Conservation (phyloP, 2,329 filamentous ascomycete genomes). For the Xylaria sp. region DNA sequence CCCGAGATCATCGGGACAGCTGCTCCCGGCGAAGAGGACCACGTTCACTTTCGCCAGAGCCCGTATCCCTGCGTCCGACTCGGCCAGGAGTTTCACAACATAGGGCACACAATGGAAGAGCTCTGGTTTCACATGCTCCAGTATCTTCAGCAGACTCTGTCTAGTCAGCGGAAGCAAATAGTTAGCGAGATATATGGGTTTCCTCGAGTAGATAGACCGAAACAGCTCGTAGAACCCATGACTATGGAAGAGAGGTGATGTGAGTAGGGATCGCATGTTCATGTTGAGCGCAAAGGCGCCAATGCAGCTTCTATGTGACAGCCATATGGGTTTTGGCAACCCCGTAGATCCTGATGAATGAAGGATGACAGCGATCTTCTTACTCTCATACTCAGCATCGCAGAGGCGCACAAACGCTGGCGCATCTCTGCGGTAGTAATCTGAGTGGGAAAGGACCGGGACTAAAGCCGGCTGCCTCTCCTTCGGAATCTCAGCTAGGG, state of each 20-base stretch:
- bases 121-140: slow-evolving; percentile 50
- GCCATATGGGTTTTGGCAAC: slow-evolving; percentile 60
- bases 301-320: slow-evolving; percentile 48
- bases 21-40: slow-evolving; percentile 57
- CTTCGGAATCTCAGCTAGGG: slow-evolving; percentile 10
- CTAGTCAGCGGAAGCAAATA: slow-evolving; percentile 55
- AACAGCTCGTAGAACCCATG: slow-evolving; percentile 57
- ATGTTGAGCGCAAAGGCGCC: slow-evolving; percentile 34
- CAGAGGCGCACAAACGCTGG: slow-evolving; percentile 21
- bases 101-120: slow-evolving; percentile 63
- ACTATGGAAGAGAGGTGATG: slow-evolving; percentile 57
- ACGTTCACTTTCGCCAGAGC: slow-evolving; percentile 49
- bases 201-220: slow-evolving; percentile 52
- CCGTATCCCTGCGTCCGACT: slow-evolving; percentile 56
- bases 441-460: slow-evolving; percentile 9
- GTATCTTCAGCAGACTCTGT: slow-evolving; percentile 47
- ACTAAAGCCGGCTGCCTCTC: slow-evolving; percentile 8
- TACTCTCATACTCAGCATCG: slow-evolving; percentile 25
- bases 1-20: slow-evolving; percentile 59
- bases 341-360: slow-evolving; percentile 57
- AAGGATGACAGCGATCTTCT: slow-evolving; percentile 37
- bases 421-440: slow-evolving; percentile 20
- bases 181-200: slow-evolving; percentile 55
- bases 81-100: slow-evolving; percentile 60
- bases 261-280: slow-evolving; percentile 53